Evolutionary conservation across 345 rosid species (phyloP), one percentile per base, ranked within the genome.

Genomic region (Populus pruinosa): DNA sequence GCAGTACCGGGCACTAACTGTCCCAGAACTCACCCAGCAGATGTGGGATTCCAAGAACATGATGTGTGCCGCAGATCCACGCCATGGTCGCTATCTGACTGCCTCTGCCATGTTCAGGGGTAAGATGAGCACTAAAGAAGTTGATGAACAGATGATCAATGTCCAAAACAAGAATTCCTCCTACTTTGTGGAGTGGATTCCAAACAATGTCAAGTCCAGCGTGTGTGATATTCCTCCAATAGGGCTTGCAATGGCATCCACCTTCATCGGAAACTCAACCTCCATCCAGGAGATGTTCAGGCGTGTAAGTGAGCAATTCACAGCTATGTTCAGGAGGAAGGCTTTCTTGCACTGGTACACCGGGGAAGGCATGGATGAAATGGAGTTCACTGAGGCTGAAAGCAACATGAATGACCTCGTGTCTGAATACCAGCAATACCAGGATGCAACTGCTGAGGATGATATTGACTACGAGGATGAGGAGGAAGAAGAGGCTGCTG

Each of bases 21-120:
- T 77, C 18, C 80, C 80, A 43, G 80, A 77, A 17, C 75, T 77
- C 9, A 77, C 80, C 41, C 80, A 77, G 61, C 80, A 77, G 38
- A 77, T 77, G 80, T 77, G 80, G 80, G 80, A 77, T 71, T 43
- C 80, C 1, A 77, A 77, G 80, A 77, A 77, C 75, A 77, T 77
- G 80, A 77, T 77, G 80, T 77, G 80, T 4, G 80, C 80, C 2
- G 80, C 80, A 16, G 80, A 77, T 29, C 80, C 80, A 14, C 75
- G 80, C 31, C 80, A 77, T 4, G 80, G 79, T 1, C 80, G 80
- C 35, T 77, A 77, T 27, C 50, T 77, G 38, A 77, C 75, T 29
- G 80, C 80, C 70, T 77, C 80, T 16, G 80, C 80, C 49, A 77
- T 77, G 80, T 77, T 77, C 80, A 23, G 80, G 75, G 80, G 80